Conservation (phyloP, 495 filamentous ascomycete species). For the Neurospora discreta region DNA sequence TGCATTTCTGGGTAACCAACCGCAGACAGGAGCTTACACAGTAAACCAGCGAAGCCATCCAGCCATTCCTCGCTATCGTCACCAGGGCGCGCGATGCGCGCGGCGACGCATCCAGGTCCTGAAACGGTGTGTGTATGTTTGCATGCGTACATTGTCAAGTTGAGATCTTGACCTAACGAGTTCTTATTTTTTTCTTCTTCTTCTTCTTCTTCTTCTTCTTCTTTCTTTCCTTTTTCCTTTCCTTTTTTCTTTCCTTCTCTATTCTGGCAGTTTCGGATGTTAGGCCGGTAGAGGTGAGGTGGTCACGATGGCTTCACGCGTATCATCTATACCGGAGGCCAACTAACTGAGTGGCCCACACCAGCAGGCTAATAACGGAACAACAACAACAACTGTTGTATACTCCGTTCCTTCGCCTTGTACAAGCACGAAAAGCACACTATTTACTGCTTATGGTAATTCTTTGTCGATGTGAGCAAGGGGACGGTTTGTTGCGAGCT, state of each 20-base stretch:
- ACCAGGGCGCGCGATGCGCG: background rate
- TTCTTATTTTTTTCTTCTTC: background rate
- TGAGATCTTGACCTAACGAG: conserved; percentile 4
- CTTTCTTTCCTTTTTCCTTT: background rate
- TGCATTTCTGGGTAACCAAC: background rate
- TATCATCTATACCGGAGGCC: background rate
- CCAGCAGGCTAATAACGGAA: background rate
- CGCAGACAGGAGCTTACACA: background rate
- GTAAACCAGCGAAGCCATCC: background rate
- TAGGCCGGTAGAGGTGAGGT: background rate
- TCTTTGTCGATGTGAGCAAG: background rate
- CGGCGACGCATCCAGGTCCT: background rate
- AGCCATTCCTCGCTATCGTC: background rate
- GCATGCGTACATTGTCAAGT: background rate
- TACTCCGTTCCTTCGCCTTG: background rate
- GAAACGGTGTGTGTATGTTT: background rate
- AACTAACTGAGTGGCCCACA: conserved; percentile 1
- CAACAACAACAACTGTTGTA: background rate
- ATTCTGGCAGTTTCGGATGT: background rate
- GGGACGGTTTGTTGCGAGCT: background rate
- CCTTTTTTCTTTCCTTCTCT: background rate
- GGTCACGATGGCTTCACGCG: background rate
- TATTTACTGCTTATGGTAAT: background rate
- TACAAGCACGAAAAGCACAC: background rate
- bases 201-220: background rate